phyloP scores from a whole-genome alignment of 2,329 filamentous ascomycete species.

The Xylariaceae sp. region DNA sequence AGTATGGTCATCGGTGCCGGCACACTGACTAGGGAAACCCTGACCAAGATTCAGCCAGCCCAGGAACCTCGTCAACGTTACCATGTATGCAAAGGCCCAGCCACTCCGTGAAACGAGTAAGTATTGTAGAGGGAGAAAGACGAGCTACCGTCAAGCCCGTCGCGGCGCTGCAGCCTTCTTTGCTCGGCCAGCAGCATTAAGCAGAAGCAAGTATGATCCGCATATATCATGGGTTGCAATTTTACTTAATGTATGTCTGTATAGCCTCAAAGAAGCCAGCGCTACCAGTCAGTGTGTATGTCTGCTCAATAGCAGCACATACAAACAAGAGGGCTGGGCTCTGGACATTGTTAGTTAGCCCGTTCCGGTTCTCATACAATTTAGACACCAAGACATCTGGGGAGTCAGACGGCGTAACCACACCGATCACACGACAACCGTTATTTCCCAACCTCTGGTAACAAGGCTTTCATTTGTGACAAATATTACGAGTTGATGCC shows the following conservation, averaged over 20 bases:
- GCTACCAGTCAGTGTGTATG: not conserved
- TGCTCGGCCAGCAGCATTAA: slow-evolving; percentile 33
- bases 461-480: slow-evolving; percentile 24
- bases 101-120: slow-evolving; percentile 34
- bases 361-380: slow-evolving; percentile 4
- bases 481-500: slow-evolving; percentile 27
- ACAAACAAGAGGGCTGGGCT: too few species aligned
- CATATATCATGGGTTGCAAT: slow-evolving; percentile 43
- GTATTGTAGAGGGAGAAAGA: slow-evolving; percentile 24
- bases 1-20: slow-evolving; percentile 8
- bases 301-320: not conserved
- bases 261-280: slow-evolving; percentile 32
- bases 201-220: slow-evolving; percentile 51
- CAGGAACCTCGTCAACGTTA: slow-evolving; percentile 27
- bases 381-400: slow-evolving; percentile 1
- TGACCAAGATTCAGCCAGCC: slow-evolving; percentile 30
- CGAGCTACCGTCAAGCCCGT: slow-evolving; percentile 26
- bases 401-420: slow-evolving; percentile 6
- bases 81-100: slow-evolving; percentile 28
- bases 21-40: slow-evolving; percentile 1
- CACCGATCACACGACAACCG: slow-evolving; percentile 18
- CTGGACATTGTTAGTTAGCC: too few species aligned
- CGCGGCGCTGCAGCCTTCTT: slow-evolving; percentile 34
- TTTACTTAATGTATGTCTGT: slow-evolving; percentile 32
- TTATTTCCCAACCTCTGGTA: slow-evolving; percentile 17